Evolutionary conservation across 2,329 filamentous ascomycete genomes (phyloP).

Genomic region (Hypocreales sp.): DNA sequence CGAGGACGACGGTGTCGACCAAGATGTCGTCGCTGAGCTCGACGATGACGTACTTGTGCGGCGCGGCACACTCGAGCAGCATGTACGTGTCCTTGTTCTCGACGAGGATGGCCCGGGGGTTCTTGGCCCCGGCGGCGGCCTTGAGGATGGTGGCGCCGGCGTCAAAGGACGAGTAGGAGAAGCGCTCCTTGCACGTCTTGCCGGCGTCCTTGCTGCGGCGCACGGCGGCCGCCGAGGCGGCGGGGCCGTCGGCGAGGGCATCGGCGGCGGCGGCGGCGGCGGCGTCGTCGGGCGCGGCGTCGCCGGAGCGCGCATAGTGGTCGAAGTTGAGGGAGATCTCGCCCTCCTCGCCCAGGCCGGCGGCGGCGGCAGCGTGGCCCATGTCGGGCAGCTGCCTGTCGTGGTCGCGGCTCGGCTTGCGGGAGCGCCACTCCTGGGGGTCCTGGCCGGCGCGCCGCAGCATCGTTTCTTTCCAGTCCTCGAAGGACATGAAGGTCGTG

Average conservation of each 20-base stretch:
- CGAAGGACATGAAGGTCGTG: constrained; percentile 75
- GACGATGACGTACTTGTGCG: constrained; percentile 87
- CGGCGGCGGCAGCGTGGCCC: constrained; percentile 53
- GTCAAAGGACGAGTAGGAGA: constrained; percentile 96
- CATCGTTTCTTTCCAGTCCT: constrained; percentile 96
- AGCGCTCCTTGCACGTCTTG: constrained; percentile 93
- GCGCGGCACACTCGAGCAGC: constrained; percentile 74
- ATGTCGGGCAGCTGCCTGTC: constrained; percentile 40
- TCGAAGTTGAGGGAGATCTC: constrained; percentile 57
- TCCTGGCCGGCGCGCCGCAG: constrained; percentile 70
- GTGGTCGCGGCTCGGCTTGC: constrained; percentile 37
- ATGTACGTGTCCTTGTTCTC: constrained; percentile 99
- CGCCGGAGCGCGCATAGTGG: constrained; percentile 10
- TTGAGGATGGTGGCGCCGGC: constrained; percentile 89
- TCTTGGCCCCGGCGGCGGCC: constrained; percentile 73
- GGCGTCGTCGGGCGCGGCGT: too few species aligned
- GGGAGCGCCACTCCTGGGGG: constrained; percentile 46
- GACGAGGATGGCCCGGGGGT: constrained; percentile 72
- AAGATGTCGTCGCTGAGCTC: constrained; percentile 79
- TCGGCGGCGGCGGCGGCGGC: too few species aligned
- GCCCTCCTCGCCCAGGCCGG: constrained; percentile 70
- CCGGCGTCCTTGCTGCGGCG: constrained; percentile 82
- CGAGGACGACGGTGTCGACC: constrained; percentile 90
- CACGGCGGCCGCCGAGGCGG: too few species aligned
- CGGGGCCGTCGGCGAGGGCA: too few species aligned